Evolutionary conservation across 441 rosid genomes (phyloP).

Genomic region (Euphorbia celastroides): DNA sequence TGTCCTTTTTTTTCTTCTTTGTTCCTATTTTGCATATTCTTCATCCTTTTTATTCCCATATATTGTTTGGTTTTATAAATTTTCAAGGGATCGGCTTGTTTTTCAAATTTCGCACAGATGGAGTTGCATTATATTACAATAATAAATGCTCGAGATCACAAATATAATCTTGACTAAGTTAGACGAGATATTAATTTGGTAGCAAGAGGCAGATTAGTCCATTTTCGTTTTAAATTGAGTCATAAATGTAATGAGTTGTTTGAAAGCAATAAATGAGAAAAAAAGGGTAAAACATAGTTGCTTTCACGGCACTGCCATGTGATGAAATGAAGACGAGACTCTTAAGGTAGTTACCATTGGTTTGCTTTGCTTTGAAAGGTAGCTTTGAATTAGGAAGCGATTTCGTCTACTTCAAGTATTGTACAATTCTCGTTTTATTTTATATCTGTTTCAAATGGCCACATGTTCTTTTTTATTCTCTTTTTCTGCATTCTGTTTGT

Average conservation of each 20-base stretch:
- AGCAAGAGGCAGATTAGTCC: too few species aligned
- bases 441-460: neutral
- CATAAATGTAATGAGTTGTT: neutral
- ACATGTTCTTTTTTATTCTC: neutral
- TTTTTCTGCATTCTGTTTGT: too few species aligned
- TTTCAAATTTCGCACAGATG: too few species aligned
- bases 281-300: neutral
- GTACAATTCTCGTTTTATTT: neutral
- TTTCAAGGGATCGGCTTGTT: too few species aligned
- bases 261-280: neutral
- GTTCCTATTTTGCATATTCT: neutral
- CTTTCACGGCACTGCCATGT: constrained; percentile 17
- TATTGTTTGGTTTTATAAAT: neutral
- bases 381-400: neutral
- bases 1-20: neutral
- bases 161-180: too few species aligned
- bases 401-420: constrained; percentile 18
- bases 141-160: too few species aligned
- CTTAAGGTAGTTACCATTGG: neutral
- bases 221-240: too few species aligned
- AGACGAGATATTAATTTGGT: too few species aligned
- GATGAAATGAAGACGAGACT: neutral
- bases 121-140: too few species aligned
- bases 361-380: constrained; percentile 14
- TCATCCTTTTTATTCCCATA: neutral